Base-by-base conservation (phyloP, 169 alveolate genomes). In the Condylostoma magnum region DNA sequence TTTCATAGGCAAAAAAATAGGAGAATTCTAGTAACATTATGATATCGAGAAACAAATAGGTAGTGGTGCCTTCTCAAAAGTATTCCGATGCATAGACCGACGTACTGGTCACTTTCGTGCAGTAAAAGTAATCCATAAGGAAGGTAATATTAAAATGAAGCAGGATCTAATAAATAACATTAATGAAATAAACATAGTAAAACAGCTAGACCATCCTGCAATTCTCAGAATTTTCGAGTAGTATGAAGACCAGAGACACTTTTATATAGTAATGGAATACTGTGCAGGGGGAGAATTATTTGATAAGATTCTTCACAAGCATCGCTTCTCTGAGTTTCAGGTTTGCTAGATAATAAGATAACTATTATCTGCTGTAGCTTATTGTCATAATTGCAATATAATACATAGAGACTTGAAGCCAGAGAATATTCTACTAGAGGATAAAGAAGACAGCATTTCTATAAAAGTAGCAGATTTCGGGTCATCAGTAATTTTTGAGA, bases 331-430 rank as follows among this genome's bases (percentile, higher is more conserved):
- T 15, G 86, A 79, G 48, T 46, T 30, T 47, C 51, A 63, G 38
- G 68, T 79, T 0, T 51, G 73, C 10, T 55, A 44, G 30, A 72
- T 79, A 30, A 65, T 79, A 33, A 46, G 66, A 34, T 82, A 79
- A 66, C 44, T 79, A 8, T 33, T 70, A 6, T 56, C 82, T 8
- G 86, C 82, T 0, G 43, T 79, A 18, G 30, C 31, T 55, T 79
- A 79, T 55, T 79, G 77, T 18, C 86, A 79, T 65, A 55, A 77
- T 34, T 56, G 72, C 31, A 56, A 73, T 31, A 72, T 79, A 6
- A 38, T 60, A 4, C 86, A 79, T 41, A 46, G 86, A 5, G 82
- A 79, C 67, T 66, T 79, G 55, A 79, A 79, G 20, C 86, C 82
- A 20, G 82, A 79, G 57, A 79, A 72, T 66, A 56, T 79, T 34